A percentile compares a stretch with the other conserved stretches of the same genome.
Conservation (phyloP, 148 eudicot species). For the Amaranthus palmeri region DNA sequence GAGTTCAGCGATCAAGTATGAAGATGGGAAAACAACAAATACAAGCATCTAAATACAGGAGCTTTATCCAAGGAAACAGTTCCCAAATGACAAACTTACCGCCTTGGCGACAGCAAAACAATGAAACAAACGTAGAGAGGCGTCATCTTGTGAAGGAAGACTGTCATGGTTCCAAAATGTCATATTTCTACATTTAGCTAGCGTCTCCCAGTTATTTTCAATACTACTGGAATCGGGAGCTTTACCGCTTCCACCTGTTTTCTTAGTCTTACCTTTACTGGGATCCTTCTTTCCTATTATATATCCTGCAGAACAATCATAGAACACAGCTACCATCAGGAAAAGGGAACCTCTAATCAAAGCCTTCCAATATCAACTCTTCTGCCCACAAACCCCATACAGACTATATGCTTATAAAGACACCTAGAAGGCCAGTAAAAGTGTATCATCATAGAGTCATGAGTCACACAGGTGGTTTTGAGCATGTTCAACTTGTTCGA, state of each 20-base stretch:
- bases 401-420: neutral
- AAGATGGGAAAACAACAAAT: neutral
- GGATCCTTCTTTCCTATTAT: slow-evolving; percentile 65
- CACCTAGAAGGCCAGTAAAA: neutral
- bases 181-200: slow-evolving; percentile 55
- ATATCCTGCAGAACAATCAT: slow-evolving; percentile 45
- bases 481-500: no score
- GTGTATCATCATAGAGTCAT: no score
- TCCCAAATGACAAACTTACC: slow-evolving; percentile 41
- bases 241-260: slow-evolving; percentile 28
- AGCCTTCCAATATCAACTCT: neutral
- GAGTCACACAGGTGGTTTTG: no score
- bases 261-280: slow-evolving; percentile 34
- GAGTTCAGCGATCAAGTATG: neutral
- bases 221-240: slow-evolving; percentile 26
- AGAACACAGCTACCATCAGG: neutral
- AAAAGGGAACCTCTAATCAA: neutral
- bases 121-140: slow-evolving; percentile 74
- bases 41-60: neutral
- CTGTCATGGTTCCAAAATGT: slow-evolving; percentile 89
- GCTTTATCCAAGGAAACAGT: neutral
- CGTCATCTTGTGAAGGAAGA: slow-evolving; percentile 84
- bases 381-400: neutral
- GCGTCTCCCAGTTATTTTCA: slow-evolving; percentile 57
- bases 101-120: slow-evolving; percentile 81